phyloP scores from a whole-genome alignment of 2,329 filamentous ascomycete species.

The Epichloe amarillans region DNA sequence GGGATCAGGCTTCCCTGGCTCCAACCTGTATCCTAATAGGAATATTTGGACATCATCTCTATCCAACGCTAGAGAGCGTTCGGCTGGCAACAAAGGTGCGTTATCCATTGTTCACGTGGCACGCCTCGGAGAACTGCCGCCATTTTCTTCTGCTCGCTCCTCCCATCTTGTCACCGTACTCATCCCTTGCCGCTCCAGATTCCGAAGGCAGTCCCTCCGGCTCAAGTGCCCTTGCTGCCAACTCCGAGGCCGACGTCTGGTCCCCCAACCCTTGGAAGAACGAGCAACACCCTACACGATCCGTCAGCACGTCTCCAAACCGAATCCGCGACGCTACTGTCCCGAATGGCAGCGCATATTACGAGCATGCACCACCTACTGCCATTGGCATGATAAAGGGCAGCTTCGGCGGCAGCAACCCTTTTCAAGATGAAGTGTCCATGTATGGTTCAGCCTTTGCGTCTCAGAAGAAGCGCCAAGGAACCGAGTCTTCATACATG shows the following conservation, averaged over 20 bases:
- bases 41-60: conserved; percentile 28
- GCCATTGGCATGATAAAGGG: conserved; percentile 28
- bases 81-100: conserved; percentile 35
- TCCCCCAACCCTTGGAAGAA: conserved; percentile 44
- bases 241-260: conserved; percentile 58
- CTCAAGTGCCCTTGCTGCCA: conserved; percentile 54
- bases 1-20: conserved; percentile 26
- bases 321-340: conserved; percentile 36
- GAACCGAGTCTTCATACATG: conserved; percentile 28
- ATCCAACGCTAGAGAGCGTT: conserved; percentile 27
- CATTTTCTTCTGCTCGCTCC: background rate
- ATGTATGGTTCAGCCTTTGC: conserved; percentile 14
- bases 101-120: background rate
- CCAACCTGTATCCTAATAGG: conserved; percentile 22
- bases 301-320: conserved; percentile 45
- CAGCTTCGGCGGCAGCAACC: conserved; percentile 12
- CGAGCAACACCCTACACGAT: conserved; percentile 29
- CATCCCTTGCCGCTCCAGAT: conserved; percentile 9
- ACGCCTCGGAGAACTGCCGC: background rate
- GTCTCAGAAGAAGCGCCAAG: conserved; percentile 18
- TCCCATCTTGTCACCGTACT: conserved; percentile 6
- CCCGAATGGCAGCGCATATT: conserved; percentile 31
- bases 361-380: conserved; percentile 30
- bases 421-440: conserved; percentile 13
- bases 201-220: conserved; percentile 39